phyloP scores from a whole-genome alignment of 2,329 filamentous ascomycete species.

The Trichoderma breve region DNA sequence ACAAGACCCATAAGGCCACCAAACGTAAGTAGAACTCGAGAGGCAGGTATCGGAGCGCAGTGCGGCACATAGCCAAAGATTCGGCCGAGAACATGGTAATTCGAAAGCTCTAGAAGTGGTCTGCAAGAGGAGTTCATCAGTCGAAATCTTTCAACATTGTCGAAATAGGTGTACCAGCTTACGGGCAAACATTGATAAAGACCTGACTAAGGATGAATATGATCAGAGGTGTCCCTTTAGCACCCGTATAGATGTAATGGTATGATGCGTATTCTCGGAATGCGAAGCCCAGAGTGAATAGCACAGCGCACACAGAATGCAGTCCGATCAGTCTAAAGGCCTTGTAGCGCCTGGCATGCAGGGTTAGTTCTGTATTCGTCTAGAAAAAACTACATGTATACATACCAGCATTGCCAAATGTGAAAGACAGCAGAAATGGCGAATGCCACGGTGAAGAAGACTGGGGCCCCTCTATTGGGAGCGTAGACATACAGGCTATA shows the following conservation, averaged over 20 bases:
- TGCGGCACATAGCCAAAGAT: background rate
- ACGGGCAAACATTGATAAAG: slow-evolving; percentile 1
- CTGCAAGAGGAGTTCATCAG: background rate
- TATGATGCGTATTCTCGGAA: background rate
- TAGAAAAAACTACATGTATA: no score
- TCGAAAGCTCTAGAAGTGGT: background rate
- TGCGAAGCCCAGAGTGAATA: background rate
- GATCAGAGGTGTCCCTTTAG: background rate
- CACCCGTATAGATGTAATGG: background rate
- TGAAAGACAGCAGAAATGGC: background rate
- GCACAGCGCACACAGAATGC: background rate
- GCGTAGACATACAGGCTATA: background rate
- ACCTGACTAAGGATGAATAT: background rate
- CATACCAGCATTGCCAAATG: slow-evolving; percentile 3
- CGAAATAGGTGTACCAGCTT: background rate
- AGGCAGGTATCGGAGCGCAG: background rate
- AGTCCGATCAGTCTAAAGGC: background rate
- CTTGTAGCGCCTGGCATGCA: background rate
- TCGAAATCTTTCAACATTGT: background rate
- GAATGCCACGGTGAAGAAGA: background rate
- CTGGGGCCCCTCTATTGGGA: background rate
- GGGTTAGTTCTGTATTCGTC: background rate
- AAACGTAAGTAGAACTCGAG: background rate
- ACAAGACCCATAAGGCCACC: background rate
- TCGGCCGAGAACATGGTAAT: slow-evolving; percentile 4